Evolutionary conservation across 2,329 filamentous ascomycete genomes (phyloP).

Genomic region (Clonostachys solani): DNA sequence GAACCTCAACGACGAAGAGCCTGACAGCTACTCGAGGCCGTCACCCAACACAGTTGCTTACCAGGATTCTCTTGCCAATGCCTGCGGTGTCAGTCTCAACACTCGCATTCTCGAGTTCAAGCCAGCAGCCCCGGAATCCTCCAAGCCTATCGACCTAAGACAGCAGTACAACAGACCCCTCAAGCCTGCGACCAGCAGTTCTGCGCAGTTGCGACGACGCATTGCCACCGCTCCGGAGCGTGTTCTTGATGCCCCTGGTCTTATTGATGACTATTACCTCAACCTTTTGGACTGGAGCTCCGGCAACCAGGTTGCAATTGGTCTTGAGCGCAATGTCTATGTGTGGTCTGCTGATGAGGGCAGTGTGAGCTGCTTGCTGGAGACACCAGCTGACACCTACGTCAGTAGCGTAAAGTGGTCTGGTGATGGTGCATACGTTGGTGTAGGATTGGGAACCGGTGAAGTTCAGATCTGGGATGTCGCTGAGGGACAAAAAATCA

Average conservation of each 20-base stretch:
- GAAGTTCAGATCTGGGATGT: slow-evolving; percentile 99
- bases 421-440: slow-evolving; percentile 91
- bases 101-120: slow-evolving; percentile 98
- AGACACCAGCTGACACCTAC: slow-evolving; percentile 87
- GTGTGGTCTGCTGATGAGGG: slow-evolving; percentile 97
- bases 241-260: slow-evolving; percentile 90
- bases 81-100: slow-evolving; percentile 89
- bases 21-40: slow-evolving; percentile 67
- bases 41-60: slow-evolving; percentile 88
- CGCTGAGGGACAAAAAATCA: slow-evolving; percentile 88
- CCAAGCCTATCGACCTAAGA: slow-evolving; percentile 94
- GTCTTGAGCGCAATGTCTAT: slow-evolving; percentile 93
- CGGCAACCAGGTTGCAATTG: slow-evolving; percentile 96
- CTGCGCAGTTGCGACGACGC: slow-evolving; percentile 84
- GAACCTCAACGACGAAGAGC: slow-evolving; percentile 66
- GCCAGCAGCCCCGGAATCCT: slow-evolving; percentile 95
- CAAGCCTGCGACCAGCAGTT: slow-evolving; percentile 67
- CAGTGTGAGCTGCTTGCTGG: slow-evolving; percentile 80
- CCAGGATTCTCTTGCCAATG: slow-evolving; percentile 83
- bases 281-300: slow-evolving; percentile 99
- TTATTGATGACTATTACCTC: slow-evolving; percentile 98
- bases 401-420: slow-evolving; percentile 99
- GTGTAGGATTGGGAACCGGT: slow-evolving; percentile 88
- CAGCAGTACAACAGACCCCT: slow-evolving; percentile 97
- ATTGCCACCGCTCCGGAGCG: slow-evolving; percentile 94